A percentile compares a stretch with the other conserved stretches of the same genome.
Conservation (phyloP, 495 filamentous ascomycete species). For the Penicillium parvum region DNA sequence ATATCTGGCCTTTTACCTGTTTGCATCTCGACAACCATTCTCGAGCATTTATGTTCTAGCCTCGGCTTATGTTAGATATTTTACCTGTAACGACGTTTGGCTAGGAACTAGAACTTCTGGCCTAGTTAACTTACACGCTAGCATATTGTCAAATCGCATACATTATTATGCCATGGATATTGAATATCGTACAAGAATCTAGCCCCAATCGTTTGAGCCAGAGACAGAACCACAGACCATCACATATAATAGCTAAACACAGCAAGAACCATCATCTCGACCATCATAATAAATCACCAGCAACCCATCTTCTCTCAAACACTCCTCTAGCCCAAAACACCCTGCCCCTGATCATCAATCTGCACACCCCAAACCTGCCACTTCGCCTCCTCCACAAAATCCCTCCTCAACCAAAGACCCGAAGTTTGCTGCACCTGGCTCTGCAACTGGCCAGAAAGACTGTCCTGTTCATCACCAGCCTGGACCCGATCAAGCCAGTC, state of each 20-base stretch:
- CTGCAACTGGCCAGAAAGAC: constrained; percentile 30
- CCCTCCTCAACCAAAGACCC: constrained; percentile 39
- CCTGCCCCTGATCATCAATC: constrained; percentile 58
- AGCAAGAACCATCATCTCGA: no score
- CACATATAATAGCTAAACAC: no score
- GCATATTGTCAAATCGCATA: neutral
- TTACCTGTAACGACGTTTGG: no score
- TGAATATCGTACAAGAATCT: constrained; percentile 14
- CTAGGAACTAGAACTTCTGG: no score
- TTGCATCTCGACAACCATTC: no score
- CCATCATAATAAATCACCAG: no score
- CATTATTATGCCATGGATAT: constrained; percentile 17
- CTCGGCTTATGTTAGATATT: no score
- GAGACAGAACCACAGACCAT: neutral
- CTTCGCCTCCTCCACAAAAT: constrained; percentile 41
- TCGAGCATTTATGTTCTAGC: no score
- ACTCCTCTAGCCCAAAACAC: neutral
- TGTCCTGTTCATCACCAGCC: constrained; percentile 30
- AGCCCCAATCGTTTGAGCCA: constrained; percentile 1
- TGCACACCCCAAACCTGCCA: constrained; percentile 54
- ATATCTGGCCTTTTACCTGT: no score
- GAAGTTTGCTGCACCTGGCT: constrained; percentile 23
- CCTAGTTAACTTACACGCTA: no score
- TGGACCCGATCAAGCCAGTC: constrained; percentile 64
- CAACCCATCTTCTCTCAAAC: neutral